Base-by-base conservation (phyloP, 2,329 filamentous ascomycete genomes). In the Cordyceps farinosa region DNA sequence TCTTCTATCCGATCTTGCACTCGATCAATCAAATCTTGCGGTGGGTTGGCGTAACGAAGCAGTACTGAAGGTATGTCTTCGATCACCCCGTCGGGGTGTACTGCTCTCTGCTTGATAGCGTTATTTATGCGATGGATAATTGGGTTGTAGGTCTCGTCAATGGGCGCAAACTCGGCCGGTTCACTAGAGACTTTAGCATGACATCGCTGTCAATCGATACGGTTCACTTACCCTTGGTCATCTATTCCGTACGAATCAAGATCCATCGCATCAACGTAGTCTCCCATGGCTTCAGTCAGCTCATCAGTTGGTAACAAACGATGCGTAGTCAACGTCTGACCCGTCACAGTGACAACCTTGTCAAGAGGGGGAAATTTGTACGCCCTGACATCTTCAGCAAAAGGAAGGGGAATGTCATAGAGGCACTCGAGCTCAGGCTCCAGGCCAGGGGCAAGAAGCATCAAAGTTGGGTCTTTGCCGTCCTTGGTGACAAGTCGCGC, bases 261-360 rank as follows among this genome's bases (percentile, higher is more conserved):
- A 70, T 97, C 93, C 94, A 99, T 97, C 8, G 86, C 87, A 73
- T 98, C 92, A 8, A 99, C 92, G 69, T 94, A 98, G 66, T 91
- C 87, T 73, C 88, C 89, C 93, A 99, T 98, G 1, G 92, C 89
- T 55, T 88, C 79, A 61, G 86, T 83, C 30, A 99, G 81, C 38
- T 90, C 86, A 2, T 90, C 82, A 10, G 80, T 88, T 0, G 95
- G 95, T 2, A 99, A 80, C 65, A 96, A 88, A 42, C 91, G 89
- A 67, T 99, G 93, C 69, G 94, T 87, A 11, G 85, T 90, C 55
- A 97, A 79, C 9, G 85, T 83, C 67, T 91, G 90, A 1, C 94
- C 94, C 11, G 88, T 92, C n/a, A 96, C 84, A 0, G 93, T 97
- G 65, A 97, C 79, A 34, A 98, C 89, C 66, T 86, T 90, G 72